These are phyloP conservation scores for Fusarium virguliforme DNA, from an alignment of 2,329 filamentous ascomycete genomes.

Conservation along the genomic window DNA sequence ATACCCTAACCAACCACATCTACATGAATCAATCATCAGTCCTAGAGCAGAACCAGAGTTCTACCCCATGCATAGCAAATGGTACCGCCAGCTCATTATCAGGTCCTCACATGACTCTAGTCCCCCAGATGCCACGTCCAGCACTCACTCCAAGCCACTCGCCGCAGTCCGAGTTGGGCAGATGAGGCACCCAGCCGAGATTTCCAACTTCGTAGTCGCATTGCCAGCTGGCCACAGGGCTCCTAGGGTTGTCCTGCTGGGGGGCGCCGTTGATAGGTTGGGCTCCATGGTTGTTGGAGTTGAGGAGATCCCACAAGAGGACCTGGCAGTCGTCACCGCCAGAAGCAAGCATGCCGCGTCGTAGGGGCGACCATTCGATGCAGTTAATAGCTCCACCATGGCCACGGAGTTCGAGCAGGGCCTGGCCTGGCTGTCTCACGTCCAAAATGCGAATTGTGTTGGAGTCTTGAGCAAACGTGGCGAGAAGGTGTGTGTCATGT, in stretches of 20 bases:
- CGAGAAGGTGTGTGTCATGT: constrained; percentile 93
- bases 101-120: constrained; percentile 61
- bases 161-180: constrained; percentile 77
- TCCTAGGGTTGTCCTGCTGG: constrained; percentile 72
- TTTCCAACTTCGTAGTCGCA: constrained; percentile 92
- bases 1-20: constrained; percentile 43
- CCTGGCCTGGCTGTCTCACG: constrained; percentile 95
- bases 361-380: constrained; percentile 93
- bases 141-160: constrained; percentile 90
- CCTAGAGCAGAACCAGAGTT: constrained; percentile 21
- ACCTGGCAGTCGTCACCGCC: constrained; percentile 94
- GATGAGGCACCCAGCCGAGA: constrained; percentile 85
- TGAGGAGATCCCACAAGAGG: constrained; percentile 93
- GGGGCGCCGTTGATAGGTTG: constrained; percentile 66
- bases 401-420: constrained; percentile 91
- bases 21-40: constrained; percentile 46
- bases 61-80: constrained; percentile 31
- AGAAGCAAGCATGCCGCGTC: constrained; percentile 90
- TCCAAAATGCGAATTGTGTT: constrained; percentile 95
- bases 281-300: constrained; percentile 62
- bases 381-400: constrained; percentile 90
- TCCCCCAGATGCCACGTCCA: constrained; percentile 86
- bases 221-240: constrained; percentile 83
- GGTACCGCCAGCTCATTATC: constrained; percentile 38
- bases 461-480: constrained; percentile 96